phyloP scores from a whole-genome alignment of 331 rosid genomes.

The Dryas integrifolia region DNA sequence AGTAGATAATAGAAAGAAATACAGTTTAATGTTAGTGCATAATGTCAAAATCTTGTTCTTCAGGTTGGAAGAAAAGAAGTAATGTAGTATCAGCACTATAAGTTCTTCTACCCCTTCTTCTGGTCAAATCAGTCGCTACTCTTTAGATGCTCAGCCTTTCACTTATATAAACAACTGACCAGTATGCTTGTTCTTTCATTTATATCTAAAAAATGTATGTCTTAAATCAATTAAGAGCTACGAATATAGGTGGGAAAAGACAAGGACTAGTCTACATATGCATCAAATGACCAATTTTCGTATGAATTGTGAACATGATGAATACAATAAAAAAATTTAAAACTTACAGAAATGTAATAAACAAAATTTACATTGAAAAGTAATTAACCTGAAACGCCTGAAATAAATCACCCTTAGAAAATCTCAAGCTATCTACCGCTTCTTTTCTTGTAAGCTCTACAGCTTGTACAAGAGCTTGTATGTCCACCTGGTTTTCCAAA shows the following conservation, averaged over 20 bases:
- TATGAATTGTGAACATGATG: not conserved
- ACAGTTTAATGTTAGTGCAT: not conserved
- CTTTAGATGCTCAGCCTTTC: not conserved
- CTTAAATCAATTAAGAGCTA: not conserved
- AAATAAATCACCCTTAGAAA: conserved; percentile 84
- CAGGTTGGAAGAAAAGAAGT: not conserved
- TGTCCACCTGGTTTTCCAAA: conserved; percentile 75
- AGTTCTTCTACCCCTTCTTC: not conserved
- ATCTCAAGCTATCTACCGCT: conserved; percentile 96
- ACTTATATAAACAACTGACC: not conserved
- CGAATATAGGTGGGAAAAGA: not conserved
- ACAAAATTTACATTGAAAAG: not conserved
- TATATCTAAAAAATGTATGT: not conserved
- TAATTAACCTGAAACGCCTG: conserved; percentile 86
- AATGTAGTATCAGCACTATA: not conserved
- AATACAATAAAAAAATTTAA: not conserved
- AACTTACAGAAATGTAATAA: not conserved
- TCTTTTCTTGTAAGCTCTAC: conserved; percentile 97
- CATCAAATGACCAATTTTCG: not conserved
- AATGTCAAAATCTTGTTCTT: not conserved
- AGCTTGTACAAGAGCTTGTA: conserved; percentile 98
- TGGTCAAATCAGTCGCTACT: not conserved
- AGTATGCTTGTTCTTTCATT: not conserved
- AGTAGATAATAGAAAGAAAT: not conserved
- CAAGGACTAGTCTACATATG: not conserved